phyloP scores from a whole-genome alignment of 176 grass and related monocot genomes.

The Oryza nivara region DNA sequence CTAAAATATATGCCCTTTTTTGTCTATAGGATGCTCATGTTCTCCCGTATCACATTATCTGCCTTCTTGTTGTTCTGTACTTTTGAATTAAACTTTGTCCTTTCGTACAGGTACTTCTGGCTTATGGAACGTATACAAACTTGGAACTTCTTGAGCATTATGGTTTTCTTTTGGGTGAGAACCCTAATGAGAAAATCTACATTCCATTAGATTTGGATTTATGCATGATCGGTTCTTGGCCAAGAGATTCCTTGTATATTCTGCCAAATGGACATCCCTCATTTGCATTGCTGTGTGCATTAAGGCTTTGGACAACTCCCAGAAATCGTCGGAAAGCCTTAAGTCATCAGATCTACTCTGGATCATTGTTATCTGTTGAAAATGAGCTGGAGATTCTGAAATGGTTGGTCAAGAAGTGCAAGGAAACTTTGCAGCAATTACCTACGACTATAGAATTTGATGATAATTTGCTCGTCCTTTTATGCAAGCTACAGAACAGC shows the following conservation, averaged over 20 bases:
- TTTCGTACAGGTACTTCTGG: slow-evolving; percentile 72
- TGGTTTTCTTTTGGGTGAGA: slow-evolving; percentile 78
- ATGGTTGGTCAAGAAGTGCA: slow-evolving; percentile 69
- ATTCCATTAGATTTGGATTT: slow-evolving; percentile 73
- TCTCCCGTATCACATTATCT: neutral
- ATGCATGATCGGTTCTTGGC: slow-evolving; percentile 56
- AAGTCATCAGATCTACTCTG: slow-evolving; percentile 60
- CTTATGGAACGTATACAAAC: slow-evolving; percentile 83
- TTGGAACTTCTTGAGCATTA: slow-evolving; percentile 93
- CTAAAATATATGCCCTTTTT: neutral
- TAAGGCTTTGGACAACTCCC: slow-evolving; percentile 70
- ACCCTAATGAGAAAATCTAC: slow-evolving; percentile 87
- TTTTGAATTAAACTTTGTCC: neutral
- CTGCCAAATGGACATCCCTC: slow-evolving; percentile 77
- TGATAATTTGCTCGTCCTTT: slow-evolving; percentile 45
- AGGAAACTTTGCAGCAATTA: slow-evolving; percentile 52
- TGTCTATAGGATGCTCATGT: neutral
- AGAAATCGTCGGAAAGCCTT: slow-evolving; percentile 47
- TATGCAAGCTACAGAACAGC: slow-evolving; percentile 50
- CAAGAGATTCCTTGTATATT: slow-evolving; percentile 73
- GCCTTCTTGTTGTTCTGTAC: neutral
- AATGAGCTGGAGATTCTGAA: slow-evolving; percentile 77
- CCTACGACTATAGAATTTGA: slow-evolving; percentile 62
- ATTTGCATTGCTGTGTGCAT: slow-evolving; percentile 69
- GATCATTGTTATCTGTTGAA: slow-evolving; percentile 70